These are phyloP conservation scores for Ailanthus altissimus DNA, from an alignment of 345 rosid genomes.

Conservation along the genomic window DNA sequence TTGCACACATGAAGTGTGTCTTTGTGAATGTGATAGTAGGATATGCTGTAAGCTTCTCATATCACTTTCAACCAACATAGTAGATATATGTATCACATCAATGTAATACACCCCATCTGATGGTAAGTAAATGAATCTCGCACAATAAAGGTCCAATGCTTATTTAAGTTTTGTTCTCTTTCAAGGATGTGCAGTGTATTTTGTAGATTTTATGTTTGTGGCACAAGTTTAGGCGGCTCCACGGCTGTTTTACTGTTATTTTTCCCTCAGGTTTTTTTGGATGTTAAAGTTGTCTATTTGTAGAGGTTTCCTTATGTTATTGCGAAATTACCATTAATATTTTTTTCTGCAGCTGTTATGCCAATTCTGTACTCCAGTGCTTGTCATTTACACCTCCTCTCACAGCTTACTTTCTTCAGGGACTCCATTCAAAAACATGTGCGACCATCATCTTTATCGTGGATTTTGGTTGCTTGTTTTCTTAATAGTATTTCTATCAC, in stretches of 20 bases:
- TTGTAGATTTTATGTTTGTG: not conserved
- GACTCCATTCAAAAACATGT: conserved; percentile 82
- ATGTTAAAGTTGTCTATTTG: conserved; percentile 7
- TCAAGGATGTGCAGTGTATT: not conserved
- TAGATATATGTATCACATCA: not conserved
- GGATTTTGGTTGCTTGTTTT: conserved; percentile 18
- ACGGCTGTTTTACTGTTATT: not conserved
- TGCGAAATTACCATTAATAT: conserved; percentile 5
- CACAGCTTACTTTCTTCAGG: conserved; percentile 83
- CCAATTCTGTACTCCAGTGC: conserved; percentile 92
- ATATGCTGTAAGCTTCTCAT: not conserved
- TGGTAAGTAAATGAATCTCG: not conserved
- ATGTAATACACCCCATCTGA: not conserved
- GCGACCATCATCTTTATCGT: conserved; percentile 27
- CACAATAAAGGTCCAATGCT: too few species aligned
- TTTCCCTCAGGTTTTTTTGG: not conserved
- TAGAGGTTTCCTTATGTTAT: not conserved
- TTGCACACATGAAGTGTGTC: not conserved
- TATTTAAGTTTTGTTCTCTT: too few species aligned
- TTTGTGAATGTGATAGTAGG: not conserved
- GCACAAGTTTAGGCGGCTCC: not conserved
- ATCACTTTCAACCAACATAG: not conserved
- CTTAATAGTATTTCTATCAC: conserved; percentile 10
- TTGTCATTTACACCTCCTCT: conserved; percentile 90
- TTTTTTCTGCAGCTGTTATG: conserved; percentile 86